Conservation (phyloP, 2,329 filamentous ascomycete species). For the Teratosphaeria nubilosa region DNA sequence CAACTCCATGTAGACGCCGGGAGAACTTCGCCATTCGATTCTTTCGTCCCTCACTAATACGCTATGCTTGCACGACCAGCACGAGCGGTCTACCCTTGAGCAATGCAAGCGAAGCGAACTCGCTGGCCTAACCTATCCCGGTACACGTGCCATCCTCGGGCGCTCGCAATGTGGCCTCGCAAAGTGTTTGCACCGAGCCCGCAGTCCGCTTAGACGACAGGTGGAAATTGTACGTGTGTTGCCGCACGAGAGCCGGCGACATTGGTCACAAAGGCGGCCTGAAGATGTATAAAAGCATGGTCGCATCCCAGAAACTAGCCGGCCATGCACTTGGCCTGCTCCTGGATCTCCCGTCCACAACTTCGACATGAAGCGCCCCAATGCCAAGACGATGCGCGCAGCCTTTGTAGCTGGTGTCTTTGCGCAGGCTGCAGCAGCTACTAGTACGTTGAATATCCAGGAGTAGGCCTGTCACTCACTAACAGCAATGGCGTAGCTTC, state of each 20-base stretch:
- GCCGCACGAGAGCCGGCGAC: not conserved
- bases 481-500: not conserved
- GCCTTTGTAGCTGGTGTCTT: not conserved
- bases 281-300: not conserved
- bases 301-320: not conserved
- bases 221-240: not conserved
- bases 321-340: not conserved
- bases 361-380: not conserved
- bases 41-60: not conserved
- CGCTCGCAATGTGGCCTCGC: not conserved
- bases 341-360: not conserved
- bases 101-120: not conserved
- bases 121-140: not conserved
- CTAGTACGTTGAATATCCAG: not conserved
- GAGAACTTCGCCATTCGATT: not conserved
- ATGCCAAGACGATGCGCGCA: not conserved
- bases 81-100: not conserved
- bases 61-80: not conserved
- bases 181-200: not conserved
- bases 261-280: not conserved
- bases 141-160: not conserved
- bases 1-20: not conserved
- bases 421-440: not conserved
- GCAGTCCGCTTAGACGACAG: not conserved
- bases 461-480: not conserved